phyloP scores from a whole-genome alignment of 345 rosid species.

The Viola odorata region DNA sequence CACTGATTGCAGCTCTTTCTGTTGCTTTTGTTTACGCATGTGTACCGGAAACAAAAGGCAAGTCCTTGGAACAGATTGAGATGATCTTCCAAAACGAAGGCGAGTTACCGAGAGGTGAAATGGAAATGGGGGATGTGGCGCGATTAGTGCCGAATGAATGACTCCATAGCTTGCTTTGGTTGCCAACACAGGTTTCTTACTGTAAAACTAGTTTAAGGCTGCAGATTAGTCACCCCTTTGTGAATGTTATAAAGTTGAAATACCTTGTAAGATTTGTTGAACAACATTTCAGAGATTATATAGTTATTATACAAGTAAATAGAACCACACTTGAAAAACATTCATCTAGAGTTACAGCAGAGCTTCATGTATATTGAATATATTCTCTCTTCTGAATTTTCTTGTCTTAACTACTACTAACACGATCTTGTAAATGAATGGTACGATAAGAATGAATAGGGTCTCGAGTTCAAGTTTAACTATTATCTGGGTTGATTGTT shows the following conservation, averaged over 20 bases:
- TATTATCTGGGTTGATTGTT: no score
- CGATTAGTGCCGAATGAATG: slow-evolving; percentile 12
- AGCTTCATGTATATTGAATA: no score
- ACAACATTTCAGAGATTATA: not conserved
- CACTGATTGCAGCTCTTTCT: slow-evolving; percentile 21
- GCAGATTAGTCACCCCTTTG: not conserved
- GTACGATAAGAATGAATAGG: no score
- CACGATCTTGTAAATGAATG: no score
- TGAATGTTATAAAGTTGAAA: not conserved
- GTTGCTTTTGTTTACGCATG: slow-evolving; percentile 19
- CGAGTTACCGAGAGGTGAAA: slow-evolving; percentile 7
- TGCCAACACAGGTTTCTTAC: not conserved
- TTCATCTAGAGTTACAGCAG: no score
- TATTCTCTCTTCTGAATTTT: no score
- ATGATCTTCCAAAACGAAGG: slow-evolving; percentile 16
- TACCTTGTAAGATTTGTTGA: not conserved
- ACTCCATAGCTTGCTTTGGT: not conserved
- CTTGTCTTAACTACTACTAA: no score
- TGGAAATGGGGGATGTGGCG: slow-evolving; percentile 18
- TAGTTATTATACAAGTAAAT: not conserved
- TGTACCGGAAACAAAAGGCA: slow-evolving; percentile 38
- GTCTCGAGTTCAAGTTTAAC: no score
- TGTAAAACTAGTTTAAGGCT: not conserved
- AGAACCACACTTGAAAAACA: not conserved
- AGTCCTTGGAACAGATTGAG: slow-evolving; percentile 37